Evolutionary conservation across 768 basidiomycete genomes (phyloP).

Genomic region (Boletus subparvulus): DNA sequence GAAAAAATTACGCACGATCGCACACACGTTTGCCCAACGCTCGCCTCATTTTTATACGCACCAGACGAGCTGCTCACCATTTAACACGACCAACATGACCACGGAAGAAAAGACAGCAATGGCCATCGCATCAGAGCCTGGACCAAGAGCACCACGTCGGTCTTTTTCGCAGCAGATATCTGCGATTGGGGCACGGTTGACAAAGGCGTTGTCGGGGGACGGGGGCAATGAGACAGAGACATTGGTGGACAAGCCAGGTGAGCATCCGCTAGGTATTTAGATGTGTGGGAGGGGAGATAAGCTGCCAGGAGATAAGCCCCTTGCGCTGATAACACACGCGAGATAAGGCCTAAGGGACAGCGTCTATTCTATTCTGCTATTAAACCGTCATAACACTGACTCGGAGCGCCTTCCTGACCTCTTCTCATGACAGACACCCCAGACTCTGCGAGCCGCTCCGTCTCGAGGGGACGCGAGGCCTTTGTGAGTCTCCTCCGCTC

Average conservation of each 20-base stretch:
- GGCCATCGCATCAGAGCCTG: background rate
- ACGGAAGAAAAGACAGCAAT: constrained; percentile 5
- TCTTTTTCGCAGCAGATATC: constrained; percentile 19
- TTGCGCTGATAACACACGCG: constrained; percentile 12
- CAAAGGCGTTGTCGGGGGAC: constrained; percentile 14
- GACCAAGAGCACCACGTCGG: constrained; percentile 2
- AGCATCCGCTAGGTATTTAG: constrained; percentile 4
- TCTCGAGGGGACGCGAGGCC: constrained; percentile 59
- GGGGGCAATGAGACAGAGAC: constrained; percentile 3
- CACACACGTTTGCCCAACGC: constrained; percentile 13
- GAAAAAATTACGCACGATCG: constrained; percentile 5
- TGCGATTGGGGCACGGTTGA: constrained; percentile 18
- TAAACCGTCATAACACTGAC: background rate
- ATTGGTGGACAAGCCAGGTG: constrained; percentile 17
- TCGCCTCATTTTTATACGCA: constrained; percentile 9
- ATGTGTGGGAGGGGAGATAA: constrained; percentile 13
- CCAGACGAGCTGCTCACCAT: constrained; percentile 2
- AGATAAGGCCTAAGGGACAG: constrained; percentile 18
- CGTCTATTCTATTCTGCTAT: background rate
- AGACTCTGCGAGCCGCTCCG: constrained; percentile 41
- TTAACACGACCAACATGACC: constrained; percentile 4
- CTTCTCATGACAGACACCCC: constrained; percentile 26
- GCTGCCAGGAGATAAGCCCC: constrained; percentile 18
- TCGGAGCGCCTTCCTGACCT: constrained; percentile 5
- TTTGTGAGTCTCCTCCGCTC: constrained; percentile 42